phyloP scores from a whole-genome alignment of 805 yeast genomes.

The Huiozyma sinensis region DNA sequence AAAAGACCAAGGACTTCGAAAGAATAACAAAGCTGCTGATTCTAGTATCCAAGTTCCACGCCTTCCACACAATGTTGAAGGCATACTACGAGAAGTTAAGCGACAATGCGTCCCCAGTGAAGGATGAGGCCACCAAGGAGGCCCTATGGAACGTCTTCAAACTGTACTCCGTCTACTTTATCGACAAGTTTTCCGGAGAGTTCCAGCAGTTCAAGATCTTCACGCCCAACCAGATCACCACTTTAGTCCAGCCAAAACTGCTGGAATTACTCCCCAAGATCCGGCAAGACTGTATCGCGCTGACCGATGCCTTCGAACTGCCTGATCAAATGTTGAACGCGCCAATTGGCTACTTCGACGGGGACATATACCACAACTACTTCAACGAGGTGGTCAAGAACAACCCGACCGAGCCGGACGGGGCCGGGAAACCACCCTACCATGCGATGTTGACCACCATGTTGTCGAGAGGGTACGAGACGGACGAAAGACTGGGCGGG shows the following conservation, averaged over 20 bases:
- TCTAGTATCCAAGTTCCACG: conserved; percentile 32
- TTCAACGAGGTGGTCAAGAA: conserved; percentile 46
- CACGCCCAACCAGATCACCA: conserved; percentile 37
- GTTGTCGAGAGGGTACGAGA: conserved; percentile 29
- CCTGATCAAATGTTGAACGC: conserved; percentile 76
- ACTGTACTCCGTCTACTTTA: conserved; percentile 52
- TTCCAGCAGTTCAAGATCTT: conserved; percentile 58
- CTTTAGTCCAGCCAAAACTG: conserved; percentile 33
- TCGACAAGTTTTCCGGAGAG: conserved; percentile 60
- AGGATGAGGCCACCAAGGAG: conserved; percentile 31
- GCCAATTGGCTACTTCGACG: conserved; percentile 70
- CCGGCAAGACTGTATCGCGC: conserved; percentile 61
- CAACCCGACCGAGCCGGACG: conserved; percentile 41
- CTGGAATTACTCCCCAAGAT: conserved; percentile 38
- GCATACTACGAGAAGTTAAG: conserved; percentile 21
- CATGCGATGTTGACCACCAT: conserved; percentile 30
- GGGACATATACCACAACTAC: conserved; percentile 75
- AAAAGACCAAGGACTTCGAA: conserved; percentile 23
- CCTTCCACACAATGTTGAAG: conserved; percentile 29
- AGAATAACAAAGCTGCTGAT: conserved; percentile 31
- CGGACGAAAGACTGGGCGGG: conserved; percentile 29
- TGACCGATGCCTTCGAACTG: conserved; percentile 76
- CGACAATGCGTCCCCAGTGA: conserved; percentile 15
- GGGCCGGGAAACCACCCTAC: conserved; percentile 40
- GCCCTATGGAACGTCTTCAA: conserved; percentile 45